Evolutionary conservation across 176 grass and related monocot genomes (phyloP), one percentile per base, ranked within the genome.

Genomic region (Poa annua): DNA sequence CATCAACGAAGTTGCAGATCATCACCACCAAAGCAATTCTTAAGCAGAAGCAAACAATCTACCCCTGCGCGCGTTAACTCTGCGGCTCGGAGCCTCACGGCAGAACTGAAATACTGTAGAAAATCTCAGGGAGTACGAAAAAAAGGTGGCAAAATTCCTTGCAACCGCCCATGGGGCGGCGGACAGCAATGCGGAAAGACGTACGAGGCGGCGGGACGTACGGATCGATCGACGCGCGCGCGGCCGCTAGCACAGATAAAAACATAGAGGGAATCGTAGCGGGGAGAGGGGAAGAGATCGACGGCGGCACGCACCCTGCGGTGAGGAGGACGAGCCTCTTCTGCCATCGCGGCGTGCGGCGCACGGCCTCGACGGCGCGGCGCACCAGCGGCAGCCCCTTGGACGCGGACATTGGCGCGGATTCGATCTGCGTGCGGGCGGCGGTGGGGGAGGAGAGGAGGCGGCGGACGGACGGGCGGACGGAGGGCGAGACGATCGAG

Each of bases 281-380:
- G 74, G 3, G 53, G 44, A 25, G 5, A 14, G 15, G 41, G 7
- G 44, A 11, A 57, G 44, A 20, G 72, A 32, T 29, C 85, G 86
- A n/a, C 77, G 41, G 36, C 5, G 4, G 79, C 61, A 84, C 90
- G 59, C 80, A 95, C 66, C 79, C 87, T 21, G 76, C 80, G 26
- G 81, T 87, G 84, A 90, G 65, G 38, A 93, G 24, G 57, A 93
- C 72, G 83, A 92, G 83, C 49, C 87, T 64, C 68, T 65, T 90
- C 67, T 90, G 32, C 86, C 90, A 92, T 10, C 66, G 55, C 78
- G 84, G 82, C 39, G 64, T 44, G 32, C 76, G 87, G 57, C 84
- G 84, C 54, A 77, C 35, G 13, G 64, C 70, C 72, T 78, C 84
- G 60, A 50, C 76, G 74, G 52, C 84, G 50, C 65, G 81, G 76